Evolutionary conservation across 306 rosid genomes (phyloP).

Genomic region (Cucumis sativus): Cucumber_9930_V3 NC_026658.2:16282001-16282500

Average conservation of each 20-base stretch:
- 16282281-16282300: neutral
- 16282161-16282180: neutral
- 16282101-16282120: constrained; percentile 75
- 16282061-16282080: constrained; percentile 91
- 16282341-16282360: neutral
- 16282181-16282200: neutral
- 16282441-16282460: neutral
- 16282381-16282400: neutral
- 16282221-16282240: neutral
- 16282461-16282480: neutral
- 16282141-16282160: neutral
- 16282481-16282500: neutral
- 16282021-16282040: constrained; percentile 37
- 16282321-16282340: neutral
- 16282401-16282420: neutral
- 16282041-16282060: constrained; percentile 80
- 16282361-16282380: neutral
- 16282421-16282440: neutral
- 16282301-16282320: neutral
- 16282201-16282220: neutral
- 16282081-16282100: constrained; percentile 79
- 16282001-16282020: neutral
- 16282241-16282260: neutral
- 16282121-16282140: constrained; percentile 77
- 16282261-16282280: neutral